These are phyloP conservation scores for Amauroascus niger DNA, from an alignment of 2,329 filamentous ascomycete genomes.

Conservation along the genomic window DNA sequence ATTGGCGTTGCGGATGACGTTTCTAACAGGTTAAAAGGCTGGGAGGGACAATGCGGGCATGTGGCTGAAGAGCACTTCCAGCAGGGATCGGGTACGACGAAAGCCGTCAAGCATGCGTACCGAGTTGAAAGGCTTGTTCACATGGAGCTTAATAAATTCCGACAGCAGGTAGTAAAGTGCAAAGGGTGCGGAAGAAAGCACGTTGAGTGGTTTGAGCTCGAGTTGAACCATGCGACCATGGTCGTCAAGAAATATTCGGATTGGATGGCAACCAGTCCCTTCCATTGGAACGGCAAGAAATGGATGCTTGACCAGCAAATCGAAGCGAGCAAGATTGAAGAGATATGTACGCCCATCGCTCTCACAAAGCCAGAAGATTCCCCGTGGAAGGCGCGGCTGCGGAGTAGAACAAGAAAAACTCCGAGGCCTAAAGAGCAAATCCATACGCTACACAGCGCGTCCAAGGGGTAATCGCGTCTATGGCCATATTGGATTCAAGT, in stretches of 20 bases:
- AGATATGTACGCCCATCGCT: neutral
- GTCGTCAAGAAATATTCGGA: neutral
- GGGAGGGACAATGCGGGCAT: constrained; percentile 1
- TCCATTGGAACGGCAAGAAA: neutral
- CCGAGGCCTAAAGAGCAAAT: too few species aligned
- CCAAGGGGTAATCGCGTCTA: too few species aligned
- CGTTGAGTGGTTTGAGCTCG: neutral
- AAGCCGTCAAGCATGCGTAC: neutral
- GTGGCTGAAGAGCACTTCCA: neutral
- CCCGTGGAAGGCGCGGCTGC: neutral
- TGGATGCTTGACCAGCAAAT: neutral
- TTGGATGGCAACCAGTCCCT: neutral
- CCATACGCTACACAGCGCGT: too few species aligned
- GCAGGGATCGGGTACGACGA: neutral
- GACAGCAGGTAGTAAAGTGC: neutral
- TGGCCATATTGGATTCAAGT: too few species aligned
- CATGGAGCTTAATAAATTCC: neutral
- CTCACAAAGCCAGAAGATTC: neutral
- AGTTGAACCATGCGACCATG: neutral
- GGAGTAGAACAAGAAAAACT: too few species aligned
- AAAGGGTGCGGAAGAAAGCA: neutral
- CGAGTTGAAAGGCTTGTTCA: constrained; percentile 3
- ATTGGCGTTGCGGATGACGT: constrained; percentile 1
- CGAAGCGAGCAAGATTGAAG: neutral
- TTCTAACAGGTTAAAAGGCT: neutral